These are phyloP conservation scores for Tephrocybe sp. DNA, from an alignment of 768 basidiomycete species.

Conservation along the genomic window DNA sequence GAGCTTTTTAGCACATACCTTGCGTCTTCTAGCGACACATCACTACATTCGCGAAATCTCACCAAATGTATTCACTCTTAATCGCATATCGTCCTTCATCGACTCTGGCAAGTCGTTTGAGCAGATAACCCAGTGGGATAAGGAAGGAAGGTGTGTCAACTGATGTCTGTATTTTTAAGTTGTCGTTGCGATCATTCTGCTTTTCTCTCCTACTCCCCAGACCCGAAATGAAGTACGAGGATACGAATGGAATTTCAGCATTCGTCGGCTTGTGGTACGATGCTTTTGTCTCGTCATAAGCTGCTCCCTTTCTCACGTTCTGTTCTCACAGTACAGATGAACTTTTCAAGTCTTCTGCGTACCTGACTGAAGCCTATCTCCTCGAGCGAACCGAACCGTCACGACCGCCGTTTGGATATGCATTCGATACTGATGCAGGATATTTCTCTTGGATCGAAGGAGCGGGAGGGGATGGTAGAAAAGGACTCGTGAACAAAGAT, in stretches of 20 bases:
- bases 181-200: too few species aligned
- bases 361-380: conserved; percentile 67
- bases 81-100: conserved; percentile 64
- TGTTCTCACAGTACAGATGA: conserved; percentile 60
- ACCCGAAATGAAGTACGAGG: conserved; percentile 62
- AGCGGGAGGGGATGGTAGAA: conserved; percentile 2
- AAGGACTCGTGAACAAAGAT: conserved; percentile 32
- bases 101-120: conserved; percentile 62
- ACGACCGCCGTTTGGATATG: conserved; percentile 68
- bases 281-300: not conserved
- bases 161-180: too few species aligned
- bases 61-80: conserved; percentile 72
- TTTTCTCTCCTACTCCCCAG: too few species aligned
- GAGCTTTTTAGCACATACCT: conserved; percentile 54
- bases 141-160: conserved; percentile 42
- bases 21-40: conserved; percentile 76
- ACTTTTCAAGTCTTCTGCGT: conserved; percentile 72
- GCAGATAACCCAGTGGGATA: conserved; percentile 38
- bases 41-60: conserved; percentile 68
- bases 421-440: conserved; percentile 49
- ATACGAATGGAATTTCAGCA: conserved; percentile 64
- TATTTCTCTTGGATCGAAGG: conserved; percentile 79
- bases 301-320: not conserved
- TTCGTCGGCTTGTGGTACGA: conserved; percentile 68
- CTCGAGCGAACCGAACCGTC: conserved; percentile 44